phyloP scores from a whole-genome alignment of 306 rosid species.

The Aeschynomene evenia region DNA sequence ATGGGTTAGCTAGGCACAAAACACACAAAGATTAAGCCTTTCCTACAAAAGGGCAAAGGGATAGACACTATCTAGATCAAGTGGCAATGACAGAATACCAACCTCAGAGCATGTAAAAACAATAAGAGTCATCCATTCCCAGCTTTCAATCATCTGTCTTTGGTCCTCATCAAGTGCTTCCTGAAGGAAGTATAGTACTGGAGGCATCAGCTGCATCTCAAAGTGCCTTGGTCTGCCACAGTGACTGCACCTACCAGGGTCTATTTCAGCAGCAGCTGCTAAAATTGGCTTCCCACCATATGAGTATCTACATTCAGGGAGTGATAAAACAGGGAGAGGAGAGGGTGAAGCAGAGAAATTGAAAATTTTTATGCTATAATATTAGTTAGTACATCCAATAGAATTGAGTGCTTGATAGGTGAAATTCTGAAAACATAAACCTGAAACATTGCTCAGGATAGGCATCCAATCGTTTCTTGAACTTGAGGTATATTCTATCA shows the following conservation, averaged over 20 bases:
- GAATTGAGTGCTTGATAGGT: not conserved
- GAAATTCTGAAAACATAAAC: slow-evolving; percentile 35
- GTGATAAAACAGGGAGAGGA: not conserved
- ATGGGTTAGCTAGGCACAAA: not conserved
- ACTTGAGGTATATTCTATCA: slow-evolving; percentile 85
- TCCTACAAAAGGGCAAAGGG: slow-evolving; percentile 1
- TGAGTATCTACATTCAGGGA: slow-evolving; percentile 53
- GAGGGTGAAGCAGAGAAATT: not conserved
- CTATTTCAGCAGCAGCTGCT: slow-evolving; percentile 52
- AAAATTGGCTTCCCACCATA: slow-evolving; percentile 73
- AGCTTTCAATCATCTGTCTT: slow-evolving; percentile 51
- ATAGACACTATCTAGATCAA: slow-evolving; percentile 7
- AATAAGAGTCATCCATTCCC: slow-evolving; percentile 90
- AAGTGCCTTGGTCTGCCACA: slow-evolving; percentile 76
- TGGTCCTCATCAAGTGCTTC: slow-evolving; percentile 61
- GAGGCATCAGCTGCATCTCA: slow-evolving; percentile 93
- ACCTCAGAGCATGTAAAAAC: slow-evolving; percentile 81
- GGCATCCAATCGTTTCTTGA: slow-evolving; percentile 80
- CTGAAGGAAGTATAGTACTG: slow-evolving; percentile 67
- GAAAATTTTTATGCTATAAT: not conserved
- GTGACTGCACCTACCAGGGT: slow-evolving; percentile 58
- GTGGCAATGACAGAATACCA: slow-evolving; percentile 25
- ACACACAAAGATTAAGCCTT: not conserved
- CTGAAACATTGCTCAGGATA: slow-evolving; percentile 87
- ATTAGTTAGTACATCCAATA: not conserved